Evolutionary conservation across 164 flowering plant species (phyloP), one percentile per base, ranked within the genome.

Genomic region (Stephania cephalantha): DNA sequence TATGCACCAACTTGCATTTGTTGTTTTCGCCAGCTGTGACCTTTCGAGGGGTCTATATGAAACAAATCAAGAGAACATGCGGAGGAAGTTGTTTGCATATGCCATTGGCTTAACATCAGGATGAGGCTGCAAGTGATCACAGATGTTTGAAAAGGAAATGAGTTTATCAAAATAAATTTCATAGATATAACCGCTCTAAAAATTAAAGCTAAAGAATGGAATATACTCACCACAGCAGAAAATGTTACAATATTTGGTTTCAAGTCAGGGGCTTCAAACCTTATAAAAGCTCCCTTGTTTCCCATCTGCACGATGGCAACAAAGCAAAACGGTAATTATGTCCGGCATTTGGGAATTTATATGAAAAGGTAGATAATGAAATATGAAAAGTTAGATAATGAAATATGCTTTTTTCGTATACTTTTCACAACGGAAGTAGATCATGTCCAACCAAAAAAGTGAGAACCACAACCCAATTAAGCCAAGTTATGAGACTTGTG

Each of bases 71-170:
- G 86, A 83, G 84, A 95, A 93, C 91, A 95, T 84, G 15, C 93
- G 81, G 69, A 91, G 89, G 87, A 95, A 95, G 84, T 95, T 91
- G 86, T 87, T 95, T 18, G 98, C 99, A 85, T 93, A 95, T 69
- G 97, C 99, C 98, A 95, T 95, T 61, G 98, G 97, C 86, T 86
- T 95, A 29, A 95, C 97, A 75, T 91, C 92, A 44, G 99, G 98
- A 79, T 93, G 99, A 20, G 90, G 88, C 98, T 93, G 96, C 84
- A 88, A 76, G 55, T 74, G 3, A 7, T 35, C 31, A 42, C 29
- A 61, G 52, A 61, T 25, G n/a, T 20, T 29, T 42, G 46, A 50
- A 10, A 64, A 42, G 50, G 12, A 78, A 58, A 58, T 15, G 64
- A 15, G 18, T 15, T 15, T 58, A 58, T 5, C 64, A 58, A 6